Evolutionary conservation across 2,329 filamentous ascomycete genomes (phyloP).

Genomic region (Purpureocillium lavendulum): DNA sequence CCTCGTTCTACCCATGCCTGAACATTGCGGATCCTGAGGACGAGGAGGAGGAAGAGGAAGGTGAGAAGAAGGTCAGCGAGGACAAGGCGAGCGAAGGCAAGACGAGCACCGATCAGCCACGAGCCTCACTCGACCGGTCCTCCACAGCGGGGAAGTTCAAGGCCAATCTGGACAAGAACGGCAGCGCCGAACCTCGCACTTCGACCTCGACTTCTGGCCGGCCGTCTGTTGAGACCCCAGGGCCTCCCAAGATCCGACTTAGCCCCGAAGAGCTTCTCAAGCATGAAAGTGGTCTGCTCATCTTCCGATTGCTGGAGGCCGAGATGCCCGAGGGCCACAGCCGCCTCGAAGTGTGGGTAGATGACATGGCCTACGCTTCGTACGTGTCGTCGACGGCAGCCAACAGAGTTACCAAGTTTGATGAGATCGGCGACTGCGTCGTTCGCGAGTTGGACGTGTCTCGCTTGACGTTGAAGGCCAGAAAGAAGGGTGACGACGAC

Average conservation of each 20-base stretch:
- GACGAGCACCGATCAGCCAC: slow-evolving; percentile 3
- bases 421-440: slow-evolving; percentile 92
- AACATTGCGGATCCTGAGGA: slow-evolving; percentile 86
- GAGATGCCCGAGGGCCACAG: slow-evolving; percentile 70
- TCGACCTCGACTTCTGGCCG: slow-evolving; percentile 27
- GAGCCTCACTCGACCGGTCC: slow-evolving; percentile 12
- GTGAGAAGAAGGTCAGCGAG: slow-evolving; percentile 18
- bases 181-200: slow-evolving; percentile 15
- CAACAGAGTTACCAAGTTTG: slow-evolving; percentile 62
- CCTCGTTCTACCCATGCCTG: slow-evolving; percentile 82
- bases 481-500: slow-evolving; percentile 69
- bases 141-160: slow-evolving; percentile 35
- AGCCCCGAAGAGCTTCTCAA: slow-evolving; percentile 71
- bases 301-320: slow-evolving; percentile 90
- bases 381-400: slow-evolving; percentile 75
- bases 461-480: slow-evolving; percentile 77
- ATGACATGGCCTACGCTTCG: slow-evolving; percentile 88
- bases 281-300: slow-evolving; percentile 84
- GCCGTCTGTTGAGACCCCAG: slow-evolving; percentile 32
- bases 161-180: slow-evolving; percentile 23
- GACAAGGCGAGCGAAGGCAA: slow-evolving; percentile 3
- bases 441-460: slow-evolving; percentile 97
- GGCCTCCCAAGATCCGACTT: slow-evolving; percentile 68
- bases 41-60: slow-evolving; percentile 53
- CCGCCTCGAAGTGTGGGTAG: slow-evolving; percentile 81